Conservation (phyloP, 2,329 filamentous ascomycete species). For the Reticulascus tulasneorum region DNA sequence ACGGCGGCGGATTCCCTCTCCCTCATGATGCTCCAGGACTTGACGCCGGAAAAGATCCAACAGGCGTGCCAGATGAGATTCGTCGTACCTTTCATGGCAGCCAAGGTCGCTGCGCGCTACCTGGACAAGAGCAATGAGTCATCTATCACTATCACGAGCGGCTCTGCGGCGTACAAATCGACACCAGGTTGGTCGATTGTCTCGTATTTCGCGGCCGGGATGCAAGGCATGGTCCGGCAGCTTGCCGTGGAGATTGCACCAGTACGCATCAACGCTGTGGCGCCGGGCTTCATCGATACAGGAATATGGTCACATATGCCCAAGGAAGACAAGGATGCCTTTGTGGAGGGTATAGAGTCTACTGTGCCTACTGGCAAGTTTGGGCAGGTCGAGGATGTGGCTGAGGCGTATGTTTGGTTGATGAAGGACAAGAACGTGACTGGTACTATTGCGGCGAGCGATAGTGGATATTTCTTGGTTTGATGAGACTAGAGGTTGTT, state of each 20-base stretch:
- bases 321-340: conserved; percentile 1
- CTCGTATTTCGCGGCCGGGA: conserved; percentile 17
- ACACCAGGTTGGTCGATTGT: conserved; percentile 44
- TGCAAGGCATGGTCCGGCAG: conserved; percentile 20
- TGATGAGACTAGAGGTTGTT: background rate
- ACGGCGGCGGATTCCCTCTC: conserved; percentile 47
- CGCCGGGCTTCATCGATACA: conserved; percentile 23
- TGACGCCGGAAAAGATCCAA: conserved; percentile 33
- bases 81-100: conserved; percentile 46
- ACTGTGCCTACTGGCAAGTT: conserved; percentile 1
- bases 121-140: conserved; percentile 35
- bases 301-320: conserved; percentile 18
- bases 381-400: conserved; percentile 4
- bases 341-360: background rate
- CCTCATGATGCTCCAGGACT: conserved; percentile 28
- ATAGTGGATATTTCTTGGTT: conserved; percentile 1
- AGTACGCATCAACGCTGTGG: conserved; percentile 23
- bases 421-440: conserved; percentile 7
- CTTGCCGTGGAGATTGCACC: conserved; percentile 24
- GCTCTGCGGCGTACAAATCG: conserved; percentile 47
- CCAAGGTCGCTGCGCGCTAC: conserved; percentile 43
- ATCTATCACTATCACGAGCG: conserved; percentile 55
- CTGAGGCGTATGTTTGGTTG: conserved; percentile 6
- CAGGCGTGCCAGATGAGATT: conserved; percentile 40
- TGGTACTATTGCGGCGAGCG: conserved; percentile 4